Percentiles rank a stretch among this genome's conserved stretches.
Conservation (phyloP, 1,284 basidiomycete genomes). For the Acaromyces ingoldii region DNA sequence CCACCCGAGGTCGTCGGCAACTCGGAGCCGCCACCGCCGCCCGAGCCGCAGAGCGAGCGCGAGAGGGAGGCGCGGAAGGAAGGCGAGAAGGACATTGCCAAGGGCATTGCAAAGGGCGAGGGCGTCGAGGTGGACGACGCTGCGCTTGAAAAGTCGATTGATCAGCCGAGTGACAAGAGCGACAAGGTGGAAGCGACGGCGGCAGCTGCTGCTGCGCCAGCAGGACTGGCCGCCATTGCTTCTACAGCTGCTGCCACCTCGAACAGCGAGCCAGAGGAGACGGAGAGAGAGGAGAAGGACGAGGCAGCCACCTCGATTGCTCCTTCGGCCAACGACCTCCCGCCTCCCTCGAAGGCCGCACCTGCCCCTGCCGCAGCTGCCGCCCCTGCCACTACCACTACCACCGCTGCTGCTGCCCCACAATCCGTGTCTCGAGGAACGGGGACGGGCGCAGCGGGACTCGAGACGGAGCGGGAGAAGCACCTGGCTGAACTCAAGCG, state of each 20-base stretch:
- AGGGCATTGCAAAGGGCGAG: no score
- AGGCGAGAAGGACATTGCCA: no score
- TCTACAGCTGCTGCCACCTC: neutral
- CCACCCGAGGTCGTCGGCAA: constrained; percentile 7
- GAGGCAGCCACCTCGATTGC: constrained; percentile 5
- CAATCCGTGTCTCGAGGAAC: no score
- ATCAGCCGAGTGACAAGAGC: no score
- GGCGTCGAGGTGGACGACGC: no score
- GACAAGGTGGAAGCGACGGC: neutral
- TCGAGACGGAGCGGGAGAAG: constrained; percentile 7
- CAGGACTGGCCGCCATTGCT: neutral
- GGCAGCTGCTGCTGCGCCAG: neutral
- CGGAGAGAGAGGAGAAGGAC: constrained; percentile 5
- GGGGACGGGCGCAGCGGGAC: neutral
- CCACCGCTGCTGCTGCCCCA: constrained; percentile 11
- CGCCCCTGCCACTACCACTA: neutral
- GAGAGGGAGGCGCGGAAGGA: neutral
- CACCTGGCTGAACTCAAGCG: neutral
- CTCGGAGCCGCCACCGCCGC: constrained; percentile 10
- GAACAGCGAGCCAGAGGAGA: neutral
- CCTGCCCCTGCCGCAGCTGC: neutral
- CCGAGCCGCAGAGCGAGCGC: constrained; percentile 2
- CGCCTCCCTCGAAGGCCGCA: neutral
- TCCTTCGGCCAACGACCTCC: neutral
- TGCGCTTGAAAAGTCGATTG: no score